These are phyloP conservation scores for Saturnispora gosingensis DNA, from an alignment of 805 yeast species.

Conservation along the genomic window DNA sequence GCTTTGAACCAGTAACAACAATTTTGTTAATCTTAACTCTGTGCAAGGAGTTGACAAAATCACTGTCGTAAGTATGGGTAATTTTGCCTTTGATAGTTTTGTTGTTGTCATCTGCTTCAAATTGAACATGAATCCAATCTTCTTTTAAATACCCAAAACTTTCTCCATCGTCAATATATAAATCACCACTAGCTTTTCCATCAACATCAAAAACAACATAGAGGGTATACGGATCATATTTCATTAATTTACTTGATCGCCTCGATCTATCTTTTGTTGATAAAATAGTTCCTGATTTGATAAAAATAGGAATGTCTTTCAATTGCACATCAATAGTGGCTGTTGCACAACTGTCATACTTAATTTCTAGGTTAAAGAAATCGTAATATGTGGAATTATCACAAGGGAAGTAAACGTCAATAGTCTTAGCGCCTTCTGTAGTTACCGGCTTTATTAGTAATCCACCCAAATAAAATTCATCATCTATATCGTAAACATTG, in stretches of 20 bases:
- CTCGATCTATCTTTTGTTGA: slow-evolving; percentile 65
- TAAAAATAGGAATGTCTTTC: slow-evolving; percentile 56
- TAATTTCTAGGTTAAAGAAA: slow-evolving; percentile 26
- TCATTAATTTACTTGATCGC: slow-evolving; percentile 70
- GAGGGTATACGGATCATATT: slow-evolving; percentile 70
- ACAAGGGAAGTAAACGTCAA: slow-evolving; percentile 41
- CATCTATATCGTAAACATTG: slow-evolving; percentile 54
- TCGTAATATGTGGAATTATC: slow-evolving; percentile 49
- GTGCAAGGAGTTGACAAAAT: slow-evolving; percentile 22
- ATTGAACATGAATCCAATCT: slow-evolving; percentile 36
- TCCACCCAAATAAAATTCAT: slow-evolving; percentile 71
- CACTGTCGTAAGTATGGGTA: slow-evolving; percentile 17
- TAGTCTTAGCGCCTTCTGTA: slow-evolving; percentile 35
- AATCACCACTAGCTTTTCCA: slow-evolving; percentile 38
- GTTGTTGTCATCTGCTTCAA: slow-evolving; percentile 30
- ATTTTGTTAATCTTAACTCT: slow-evolving; percentile 45
- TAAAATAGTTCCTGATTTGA: slow-evolving; percentile 73
- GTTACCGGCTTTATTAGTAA: slow-evolving; percentile 76
- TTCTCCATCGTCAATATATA: slow-evolving; percentile 84
- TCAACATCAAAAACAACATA: slow-evolving; percentile 44
- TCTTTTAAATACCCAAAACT: slow-evolving; percentile 48
- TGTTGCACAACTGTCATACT: slow-evolving; percentile 26
- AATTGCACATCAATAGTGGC: slow-evolving; percentile 42
- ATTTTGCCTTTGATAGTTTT: slow-evolving; percentile 24
- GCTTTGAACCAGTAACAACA: slow-evolving; percentile 34